Evolutionary conservation across 2,329 filamentous ascomycete genomes (phyloP), one percentile per base, ranked within the genome.

Genomic region (Furcasterigmium sp.): DNA sequence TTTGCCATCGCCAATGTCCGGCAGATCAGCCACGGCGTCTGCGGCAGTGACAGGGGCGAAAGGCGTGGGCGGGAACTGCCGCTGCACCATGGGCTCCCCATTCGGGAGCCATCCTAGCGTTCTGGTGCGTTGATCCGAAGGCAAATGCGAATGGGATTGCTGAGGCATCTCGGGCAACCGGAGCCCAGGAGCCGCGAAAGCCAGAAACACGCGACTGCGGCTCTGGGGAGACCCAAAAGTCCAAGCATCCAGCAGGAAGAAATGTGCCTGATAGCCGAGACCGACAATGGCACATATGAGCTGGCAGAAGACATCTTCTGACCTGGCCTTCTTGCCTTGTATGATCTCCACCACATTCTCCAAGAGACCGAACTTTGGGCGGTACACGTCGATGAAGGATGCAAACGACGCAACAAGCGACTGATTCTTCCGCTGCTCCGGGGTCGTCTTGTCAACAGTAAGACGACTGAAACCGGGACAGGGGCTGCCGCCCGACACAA

Each of bases 401-500:
- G 82, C 82, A 29, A 91, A 87, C 0, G 85, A 85, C 0, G 85
- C 87, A 0, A 93, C 76, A 23, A 93, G 76, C 0, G 86, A 91
- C 26, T 85, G 84, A 55, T 93, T 89, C 46, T 79, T 78, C 6
- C 80, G 62, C 8, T 85, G 83, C 4, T 65, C 42, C 0, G 67
- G 56, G 2, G 75, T 82, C 0, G 69, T 64, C 52, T 73, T 80
- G 51, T 82, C 61, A 0, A 51, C 52, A 5, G 91, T 91, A 1
- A 87, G 59, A 0, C 51, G 42, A 0, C 85, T 90, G 53, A 89
- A 93, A 0, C 85, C 87, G 14, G 84, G 85, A 51, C 88, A 94
- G 0, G 88, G 88, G 41, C 80, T 87, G 0, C 88, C 88, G 2
- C 78, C 87, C 2, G 76, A 77, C 8, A 91, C 78, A 23, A 88